phyloP scores from a whole-genome alignment of 2,329 filamentous ascomycete genomes.

The Phaeoacremonium minimum region DNA sequence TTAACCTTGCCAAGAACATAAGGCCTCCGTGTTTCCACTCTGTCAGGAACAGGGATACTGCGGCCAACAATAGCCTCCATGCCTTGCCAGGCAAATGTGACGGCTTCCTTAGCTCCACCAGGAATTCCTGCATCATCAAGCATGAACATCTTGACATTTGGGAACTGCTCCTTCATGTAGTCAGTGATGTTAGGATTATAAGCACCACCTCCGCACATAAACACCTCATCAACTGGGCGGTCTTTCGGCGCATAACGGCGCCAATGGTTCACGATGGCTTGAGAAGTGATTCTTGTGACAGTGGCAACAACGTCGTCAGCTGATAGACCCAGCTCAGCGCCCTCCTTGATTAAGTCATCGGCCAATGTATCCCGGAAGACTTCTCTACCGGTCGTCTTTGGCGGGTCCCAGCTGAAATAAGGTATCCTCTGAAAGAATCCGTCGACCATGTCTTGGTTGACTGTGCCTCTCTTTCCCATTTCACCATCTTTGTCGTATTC shows the following conservation, averaged over 20 bases:
- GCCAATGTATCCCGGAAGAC: constrained; percentile 55
- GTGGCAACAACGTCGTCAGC: constrained; percentile 52
- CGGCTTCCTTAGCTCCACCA: constrained; percentile 53
- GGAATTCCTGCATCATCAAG: constrained; percentile 55
- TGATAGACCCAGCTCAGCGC: constrained; percentile 34
- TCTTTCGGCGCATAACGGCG: constrained; percentile 41
- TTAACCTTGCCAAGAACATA: constrained; percentile 52
- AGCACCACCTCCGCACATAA: constrained; percentile 57
- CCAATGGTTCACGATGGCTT: constrained; percentile 49
- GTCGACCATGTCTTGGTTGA: constrained; percentile 47
- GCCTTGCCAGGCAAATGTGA: constrained; percentile 57
- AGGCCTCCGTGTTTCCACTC: constrained; percentile 45
- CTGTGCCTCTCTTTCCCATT: constrained; percentile 42
- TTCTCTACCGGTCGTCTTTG: constrained; percentile 56
- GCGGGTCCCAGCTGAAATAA: constrained; percentile 46
- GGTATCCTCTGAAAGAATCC: constrained; percentile 38
- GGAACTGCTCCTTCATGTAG: constrained; percentile 45
- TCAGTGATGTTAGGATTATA: constrained; percentile 52
- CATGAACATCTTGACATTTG: constrained; percentile 44
- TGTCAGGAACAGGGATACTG: constrained; percentile 45
- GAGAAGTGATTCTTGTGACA: constrained; percentile 53
- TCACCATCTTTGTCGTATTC: constrained; percentile 48
- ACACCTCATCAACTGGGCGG: constrained; percentile 42
- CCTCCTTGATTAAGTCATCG: constrained; percentile 44
- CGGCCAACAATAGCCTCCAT: constrained; percentile 55